A percentile compares a stretch with the other conserved stretches of the same genome.
Conservation (phyloP, 139 green algal species). For the Astrephomene gubernaculifera region DNA sequence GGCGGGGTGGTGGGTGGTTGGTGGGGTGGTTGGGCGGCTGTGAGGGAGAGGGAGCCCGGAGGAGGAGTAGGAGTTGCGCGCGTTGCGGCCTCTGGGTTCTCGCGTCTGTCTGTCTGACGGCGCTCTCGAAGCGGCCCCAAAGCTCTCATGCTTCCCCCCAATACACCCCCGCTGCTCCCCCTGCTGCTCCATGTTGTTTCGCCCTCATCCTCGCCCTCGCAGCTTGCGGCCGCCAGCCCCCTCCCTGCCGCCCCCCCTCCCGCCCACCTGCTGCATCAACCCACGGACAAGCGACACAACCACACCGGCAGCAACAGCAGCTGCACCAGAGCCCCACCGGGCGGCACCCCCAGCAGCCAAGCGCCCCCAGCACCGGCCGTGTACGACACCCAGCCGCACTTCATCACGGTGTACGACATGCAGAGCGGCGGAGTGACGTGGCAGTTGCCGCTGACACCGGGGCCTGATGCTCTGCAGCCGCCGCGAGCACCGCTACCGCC, state of each 20-base stretch:
- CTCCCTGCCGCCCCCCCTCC: neutral
- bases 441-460: constrained; percentile 28
- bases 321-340: too few species aligned
- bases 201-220: neutral
- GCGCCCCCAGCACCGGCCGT: neutral
- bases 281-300: too few species aligned
- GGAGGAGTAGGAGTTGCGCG: too few species aligned
- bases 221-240: neutral
- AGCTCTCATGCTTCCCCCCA: too few species aligned
- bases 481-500: neutral
- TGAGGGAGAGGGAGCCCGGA: too few species aligned
- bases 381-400: neutral
- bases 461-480: constrained; percentile 9
- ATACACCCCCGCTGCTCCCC: too few species aligned
- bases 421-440: constrained; percentile 29
- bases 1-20: neutral
- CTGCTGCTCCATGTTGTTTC: neutral
- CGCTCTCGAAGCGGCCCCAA: too few species aligned
- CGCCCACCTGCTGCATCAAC: neutral
- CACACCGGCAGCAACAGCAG: too few species aligned
- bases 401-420: constrained; percentile 38
- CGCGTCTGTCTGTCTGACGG: too few species aligned
- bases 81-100: too few species aligned
- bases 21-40: too few species aligned
- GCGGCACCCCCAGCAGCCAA: too few species aligned